A percentile compares a stretch with the other conserved stretches of the same genome.
phyloP scores from a whole-genome alignment of 2,329 filamentous ascomycete genomes.

The Sporothrix globosa region DNA sequence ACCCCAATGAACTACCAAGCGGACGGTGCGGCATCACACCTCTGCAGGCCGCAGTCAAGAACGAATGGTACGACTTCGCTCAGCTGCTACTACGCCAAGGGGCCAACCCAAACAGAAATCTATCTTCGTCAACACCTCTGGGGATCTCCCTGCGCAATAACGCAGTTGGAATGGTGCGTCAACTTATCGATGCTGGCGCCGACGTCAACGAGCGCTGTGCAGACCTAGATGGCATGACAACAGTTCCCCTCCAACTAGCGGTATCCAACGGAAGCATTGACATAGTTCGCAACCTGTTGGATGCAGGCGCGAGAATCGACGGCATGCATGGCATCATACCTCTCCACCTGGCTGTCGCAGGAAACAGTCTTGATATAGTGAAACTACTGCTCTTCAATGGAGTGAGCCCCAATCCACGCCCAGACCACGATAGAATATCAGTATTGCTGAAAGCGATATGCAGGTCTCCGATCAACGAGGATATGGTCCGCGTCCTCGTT shows the following conservation, averaged over 20 bases:
- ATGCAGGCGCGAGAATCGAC: background rate
- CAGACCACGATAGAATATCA: background rate
- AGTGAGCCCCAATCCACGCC: background rate
- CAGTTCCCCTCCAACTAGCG: background rate
- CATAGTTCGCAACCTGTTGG: background rate
- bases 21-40: background rate
- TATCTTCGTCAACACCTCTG: background rate
- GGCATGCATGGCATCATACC: background rate
- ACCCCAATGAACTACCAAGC: background rate
- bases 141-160: background rate
- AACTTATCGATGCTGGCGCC: background rate
- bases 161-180: background rate
- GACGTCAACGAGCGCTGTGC: background rate
- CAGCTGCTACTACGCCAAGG: background rate
- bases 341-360: background rate
- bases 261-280: background rate
- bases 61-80: slow-evolving; percentile 1
- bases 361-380: background rate
- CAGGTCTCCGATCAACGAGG: background rate
- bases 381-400: slow-evolving; percentile 1
- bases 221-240: too few relatives aligned
- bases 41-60: background rate
- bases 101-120: background rate
- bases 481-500: background rate
- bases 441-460: background rate